A percentile compares a stretch with the other conserved stretches of the same genome.
phyloP scores from a whole-genome alignment of 2,329 filamentous ascomycete species.

The Alternaria metachromatica region DNA sequence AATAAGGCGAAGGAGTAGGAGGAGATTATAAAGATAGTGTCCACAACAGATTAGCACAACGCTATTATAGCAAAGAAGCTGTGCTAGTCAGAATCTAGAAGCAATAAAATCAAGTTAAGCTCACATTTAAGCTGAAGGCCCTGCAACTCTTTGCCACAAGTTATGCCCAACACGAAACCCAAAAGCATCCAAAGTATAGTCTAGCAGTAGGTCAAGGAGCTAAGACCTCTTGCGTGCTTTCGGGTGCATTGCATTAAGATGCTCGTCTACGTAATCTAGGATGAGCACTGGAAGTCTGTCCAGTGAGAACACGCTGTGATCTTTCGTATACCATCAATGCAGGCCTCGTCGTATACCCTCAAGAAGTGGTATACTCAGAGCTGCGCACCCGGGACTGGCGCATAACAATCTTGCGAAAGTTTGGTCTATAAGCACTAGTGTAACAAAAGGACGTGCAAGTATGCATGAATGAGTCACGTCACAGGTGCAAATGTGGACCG shows the following conservation, averaged over 20 bases:
- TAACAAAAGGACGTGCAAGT: background rate
- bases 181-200: background rate
- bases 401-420: background rate
- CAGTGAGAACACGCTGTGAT: background rate
- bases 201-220: background rate
- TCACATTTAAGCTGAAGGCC: too few relatives aligned
- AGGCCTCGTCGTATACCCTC: background rate
- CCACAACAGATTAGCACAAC: too few relatives aligned
- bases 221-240: background rate
- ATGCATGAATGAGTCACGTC: slow-evolving; percentile 8
- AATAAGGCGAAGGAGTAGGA: too few relatives aligned
- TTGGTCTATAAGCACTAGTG: background rate
- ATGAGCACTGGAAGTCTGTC: too few relatives aligned
- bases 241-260: background rate
- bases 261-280: background rate
- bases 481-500: slow-evolving; percentile 6
- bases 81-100: too few relatives aligned
- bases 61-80: too few relatives aligned
- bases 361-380: background rate
- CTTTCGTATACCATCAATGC: background rate
- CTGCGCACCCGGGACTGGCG: background rate
- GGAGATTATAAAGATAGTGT: too few relatives aligned
- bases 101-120: too few relatives aligned
- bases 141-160: background rate
- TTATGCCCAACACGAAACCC: background rate